Conservation (phyloP, 1,284 basidiomycete genomes). For the Fomitopsis pinicola region DNA sequence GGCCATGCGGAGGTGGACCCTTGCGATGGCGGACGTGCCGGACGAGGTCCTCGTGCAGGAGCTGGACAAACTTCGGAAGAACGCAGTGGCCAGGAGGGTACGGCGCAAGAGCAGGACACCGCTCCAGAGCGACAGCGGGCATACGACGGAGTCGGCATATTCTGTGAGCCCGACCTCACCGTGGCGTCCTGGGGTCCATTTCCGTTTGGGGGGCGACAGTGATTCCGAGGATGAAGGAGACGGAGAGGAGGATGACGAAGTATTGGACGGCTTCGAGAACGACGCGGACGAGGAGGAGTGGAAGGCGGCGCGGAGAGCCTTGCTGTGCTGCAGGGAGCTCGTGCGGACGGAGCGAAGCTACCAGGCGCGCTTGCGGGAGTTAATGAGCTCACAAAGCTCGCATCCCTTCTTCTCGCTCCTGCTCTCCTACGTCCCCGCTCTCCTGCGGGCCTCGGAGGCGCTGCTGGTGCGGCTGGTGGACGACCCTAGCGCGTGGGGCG, state of each 20-base stretch:
- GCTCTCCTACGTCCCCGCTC: constrained; percentile 43
- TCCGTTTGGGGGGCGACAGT: constrained; percentile 21
- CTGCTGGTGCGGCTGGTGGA: constrained; percentile 46
- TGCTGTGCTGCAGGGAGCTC: constrained; percentile 59
- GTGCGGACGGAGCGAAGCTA: constrained; percentile 65
- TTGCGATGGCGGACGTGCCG: constrained; percentile 33
- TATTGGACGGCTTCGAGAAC: constrained; percentile 13
- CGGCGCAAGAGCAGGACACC: constrained; percentile 6
- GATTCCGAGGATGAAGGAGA: constrained; percentile 21
- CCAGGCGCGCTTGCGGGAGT: constrained; percentile 42
- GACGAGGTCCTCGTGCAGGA: constrained; percentile 34
- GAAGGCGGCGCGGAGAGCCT: constrained; percentile 50
- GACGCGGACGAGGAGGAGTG: constrained; percentile 36
- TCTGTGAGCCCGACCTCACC: constrained; percentile 12
- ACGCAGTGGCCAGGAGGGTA: constrained; percentile 15
- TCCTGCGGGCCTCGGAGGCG: constrained; percentile 44
- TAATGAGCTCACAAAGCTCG: constrained; percentile 32
- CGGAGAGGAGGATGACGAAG: constrained; percentile 9
- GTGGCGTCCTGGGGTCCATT: constrained; percentile 15
- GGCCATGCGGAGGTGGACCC: constrained; percentile 31
- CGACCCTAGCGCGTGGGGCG: constrained; percentile 58
- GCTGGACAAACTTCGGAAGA: constrained; percentile 30
- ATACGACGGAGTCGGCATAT: constrained; percentile 9
- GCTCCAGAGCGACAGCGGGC: constrained; percentile 14
- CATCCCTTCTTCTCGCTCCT: constrained; percentile 50